Conservation (phyloP, 805 yeast species). For the Hanseniaspora guilliermondii region DNA sequence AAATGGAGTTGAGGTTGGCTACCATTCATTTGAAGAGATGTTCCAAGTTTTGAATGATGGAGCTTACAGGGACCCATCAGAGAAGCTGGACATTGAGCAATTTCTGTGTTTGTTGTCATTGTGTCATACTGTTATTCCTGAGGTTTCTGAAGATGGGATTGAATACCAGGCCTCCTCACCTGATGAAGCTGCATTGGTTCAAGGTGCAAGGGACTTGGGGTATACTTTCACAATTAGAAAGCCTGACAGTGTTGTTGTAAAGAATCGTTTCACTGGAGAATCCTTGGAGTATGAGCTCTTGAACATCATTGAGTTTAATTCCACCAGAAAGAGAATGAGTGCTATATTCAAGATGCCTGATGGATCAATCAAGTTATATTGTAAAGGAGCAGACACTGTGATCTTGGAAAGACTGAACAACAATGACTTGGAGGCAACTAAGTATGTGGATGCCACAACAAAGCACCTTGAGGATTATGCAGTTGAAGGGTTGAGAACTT, state of each 20-base stretch:
- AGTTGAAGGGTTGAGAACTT: slow-evolving; percentile 84
- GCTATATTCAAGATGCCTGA: slow-evolving; percentile 90
- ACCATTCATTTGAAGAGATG: slow-evolving; percentile 55
- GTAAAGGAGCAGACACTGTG: slow-evolving; percentile 97
- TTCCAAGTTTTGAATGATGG: slow-evolving; percentile 32
- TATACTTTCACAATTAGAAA: slow-evolving; percentile 73
- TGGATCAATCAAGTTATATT: slow-evolving; percentile 73
- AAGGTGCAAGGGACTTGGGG: slow-evolving; percentile 87
- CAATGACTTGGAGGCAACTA: slow-evolving; percentile 36
- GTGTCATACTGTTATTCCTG: slow-evolving; percentile 97
- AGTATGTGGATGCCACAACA: slow-evolving; percentile 70
- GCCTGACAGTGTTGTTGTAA: slow-evolving; percentile 68
- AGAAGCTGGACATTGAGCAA: slow-evolving; percentile 47
- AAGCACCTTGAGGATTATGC: slow-evolving; percentile 93
- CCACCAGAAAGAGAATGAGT: slow-evolving; percentile 96
- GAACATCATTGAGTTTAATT: slow-evolving; percentile 90
- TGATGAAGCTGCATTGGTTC: slow-evolving; percentile 96
- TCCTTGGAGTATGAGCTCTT: slow-evolving; percentile 59
- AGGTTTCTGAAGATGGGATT: slow-evolving; percentile 52
- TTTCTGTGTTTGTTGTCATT: slow-evolving; percentile 76
- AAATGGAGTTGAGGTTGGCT: slow-evolving; percentile 77
- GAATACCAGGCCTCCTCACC: slow-evolving; percentile 98
- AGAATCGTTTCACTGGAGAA: slow-evolving; percentile 37
- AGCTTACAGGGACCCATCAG: slow-evolving; percentile 30
- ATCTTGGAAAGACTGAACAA: slow-evolving; percentile 70